Base-by-base conservation (phyloP, 208 protist species). In the Trypanosoma mega region DNA sequence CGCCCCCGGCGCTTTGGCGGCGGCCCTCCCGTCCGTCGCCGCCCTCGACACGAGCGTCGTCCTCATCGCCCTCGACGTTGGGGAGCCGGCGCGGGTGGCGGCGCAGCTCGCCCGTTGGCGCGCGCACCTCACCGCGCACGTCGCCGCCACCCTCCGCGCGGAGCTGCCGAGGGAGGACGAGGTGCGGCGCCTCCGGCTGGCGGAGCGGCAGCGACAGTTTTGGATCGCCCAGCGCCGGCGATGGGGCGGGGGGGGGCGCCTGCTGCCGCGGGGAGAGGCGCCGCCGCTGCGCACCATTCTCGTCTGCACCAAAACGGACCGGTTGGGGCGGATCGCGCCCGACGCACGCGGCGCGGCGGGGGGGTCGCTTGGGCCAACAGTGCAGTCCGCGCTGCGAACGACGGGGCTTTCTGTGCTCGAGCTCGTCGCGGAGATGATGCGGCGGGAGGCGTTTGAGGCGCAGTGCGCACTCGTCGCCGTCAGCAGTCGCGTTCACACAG, bases 231-330 rank as follows among this genome's bases (percentile, higher is more conserved):
- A 86, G 56, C n/a, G n/a, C n/a, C n/a, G n/a, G n/a, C n/a, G 34
- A 16, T 39, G 34, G 8, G 34, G 8, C 8, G 34, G 8, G 34
- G 12, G 8, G 34, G 8, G 34, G 34, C 34, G 34, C 81, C 68
- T n/a, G 34, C 12, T 39, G 34, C 34, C 8, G 8, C 8, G 34
- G 8, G 34, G 12, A 6, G 34, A 6, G 34, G 34, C 34, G 34
- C 81, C 68, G 63, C 56, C 82, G 2, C 57, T 92, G 45, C 72
- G 63, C 30, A 85, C 65, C 51, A 57, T 92, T 26, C 49, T 94
- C 48, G 72, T 91, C 9, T 90, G 79, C 65, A 92, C 74, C 45
- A 94, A 90, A 47, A 70, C 79, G 0, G 87, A 94, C 29, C 20
- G 65, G 14, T 59, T 94, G 7, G 82, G 90, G 26, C 63, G 75